A percentile compares a stretch with the other conserved stretches of the same genome.
These are phyloP conservation scores for Chenopodium suecicum DNA, from an alignment of 148 eudicot species.

Conservation along the genomic window DNA sequence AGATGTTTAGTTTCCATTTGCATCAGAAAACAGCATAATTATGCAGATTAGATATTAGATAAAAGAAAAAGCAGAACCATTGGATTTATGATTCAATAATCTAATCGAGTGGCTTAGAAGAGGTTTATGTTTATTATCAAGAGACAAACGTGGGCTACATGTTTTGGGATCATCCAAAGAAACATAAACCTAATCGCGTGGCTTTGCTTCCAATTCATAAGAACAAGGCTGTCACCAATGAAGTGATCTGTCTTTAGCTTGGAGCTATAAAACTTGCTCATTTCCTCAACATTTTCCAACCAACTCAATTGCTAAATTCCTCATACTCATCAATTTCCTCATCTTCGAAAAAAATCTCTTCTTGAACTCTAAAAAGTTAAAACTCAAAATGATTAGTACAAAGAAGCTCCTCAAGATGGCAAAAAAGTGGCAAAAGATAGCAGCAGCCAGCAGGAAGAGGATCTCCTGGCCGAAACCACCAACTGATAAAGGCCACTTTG, in stretches of 20 bases:
- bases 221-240: neutral
- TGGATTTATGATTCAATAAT: neutral
- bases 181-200: neutral
- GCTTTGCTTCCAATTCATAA: neutral
- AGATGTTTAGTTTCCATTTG: neutral
- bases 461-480: slow-evolving; percentile 7
- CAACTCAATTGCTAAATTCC: neutral
- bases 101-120: neutral
- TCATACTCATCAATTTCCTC: no score
- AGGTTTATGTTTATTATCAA: neutral
- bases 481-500: slow-evolving; percentile 3
- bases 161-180: neutral
- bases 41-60: neutral
- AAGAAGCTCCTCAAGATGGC: no score
- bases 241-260: neutral
- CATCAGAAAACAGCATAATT: neutral
- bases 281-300: neutral
- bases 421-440: no score
- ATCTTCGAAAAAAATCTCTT: no score
- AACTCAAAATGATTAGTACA: no score
- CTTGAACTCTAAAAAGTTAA: no score
- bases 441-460: no score
- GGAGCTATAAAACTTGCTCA: neutral
- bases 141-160: slow-evolving; percentile 1
- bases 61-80: neutral